A percentile compares a stretch with the other conserved stretches of the same genome.
These are phyloP conservation scores for Saccharomycopsis guyanensis DNA, from an alignment of 805 yeast genomes.

Conservation along the genomic window DNA sequence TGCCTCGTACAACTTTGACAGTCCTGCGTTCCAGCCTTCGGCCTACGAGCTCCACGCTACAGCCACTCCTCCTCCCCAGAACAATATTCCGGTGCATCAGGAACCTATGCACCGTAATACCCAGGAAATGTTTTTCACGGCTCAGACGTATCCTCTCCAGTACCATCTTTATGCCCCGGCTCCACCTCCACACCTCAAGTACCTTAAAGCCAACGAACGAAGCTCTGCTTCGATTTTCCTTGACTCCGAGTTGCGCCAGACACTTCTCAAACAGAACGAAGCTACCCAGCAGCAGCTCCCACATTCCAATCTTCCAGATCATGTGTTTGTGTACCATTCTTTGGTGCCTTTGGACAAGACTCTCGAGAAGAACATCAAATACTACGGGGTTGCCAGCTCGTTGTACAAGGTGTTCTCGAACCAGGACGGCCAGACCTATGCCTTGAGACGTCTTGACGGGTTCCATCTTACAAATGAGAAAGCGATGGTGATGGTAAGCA, in stretches of 20 bases:
- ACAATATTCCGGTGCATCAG: slow-evolving; percentile 2
- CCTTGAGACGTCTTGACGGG: slow-evolving; percentile 65
- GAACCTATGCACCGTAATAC: slow-evolving; percentile 25
- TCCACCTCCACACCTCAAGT: slow-evolving; percentile 58
- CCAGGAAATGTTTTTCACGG: slow-evolving; percentile 19
- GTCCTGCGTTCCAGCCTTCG: slow-evolving; percentile 34
- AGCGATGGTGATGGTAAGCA: slow-evolving; percentile 52
- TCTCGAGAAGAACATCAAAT: slow-evolving; percentile 26
- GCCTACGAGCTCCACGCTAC: neutral
- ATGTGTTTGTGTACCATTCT: slow-evolving; percentile 77
- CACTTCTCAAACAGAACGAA: slow-evolving; percentile 64
- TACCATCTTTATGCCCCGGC: slow-evolving; percentile 87
- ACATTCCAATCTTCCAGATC: slow-evolving; percentile 57
- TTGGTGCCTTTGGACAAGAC: slow-evolving; percentile 70
- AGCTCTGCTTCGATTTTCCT: slow-evolving; percentile 64
- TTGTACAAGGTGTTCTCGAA: slow-evolving; percentile 77
- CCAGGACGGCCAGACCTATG: slow-evolving; percentile 68
- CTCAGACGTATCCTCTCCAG: slow-evolving; percentile 43
- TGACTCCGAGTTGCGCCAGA: slow-evolving; percentile 62
- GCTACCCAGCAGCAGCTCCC: slow-evolving; percentile 67
- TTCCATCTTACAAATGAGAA: slow-evolving; percentile 47
- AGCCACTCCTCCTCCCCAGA: neutral
- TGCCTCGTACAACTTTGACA: slow-evolving; percentile 32
- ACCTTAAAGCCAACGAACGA: slow-evolving; percentile 64
- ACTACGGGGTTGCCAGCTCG: slow-evolving; percentile 49